Evolutionary conservation across 2,329 filamentous ascomycete species (phyloP).

Genomic region (Lojkania enalia): DNA sequence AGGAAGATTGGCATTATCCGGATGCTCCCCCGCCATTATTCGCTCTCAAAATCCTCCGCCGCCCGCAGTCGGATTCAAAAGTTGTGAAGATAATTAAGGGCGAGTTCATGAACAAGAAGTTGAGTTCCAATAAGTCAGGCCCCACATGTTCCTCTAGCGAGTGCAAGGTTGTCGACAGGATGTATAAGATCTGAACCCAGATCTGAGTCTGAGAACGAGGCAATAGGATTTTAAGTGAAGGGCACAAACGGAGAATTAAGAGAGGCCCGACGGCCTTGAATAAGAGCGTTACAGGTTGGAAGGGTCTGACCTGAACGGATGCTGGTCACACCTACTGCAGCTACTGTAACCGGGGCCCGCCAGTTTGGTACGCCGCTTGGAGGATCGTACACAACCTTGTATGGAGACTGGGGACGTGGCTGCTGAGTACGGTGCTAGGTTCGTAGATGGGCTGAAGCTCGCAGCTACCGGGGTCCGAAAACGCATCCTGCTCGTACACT

Average conservation of each 20-base stretch:
- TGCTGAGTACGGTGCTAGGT: not conserved
- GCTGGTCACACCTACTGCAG: not conserved
- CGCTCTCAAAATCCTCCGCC: constrained; percentile 3
- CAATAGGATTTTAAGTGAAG: not conserved
- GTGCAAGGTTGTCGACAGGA: too few species aligned
- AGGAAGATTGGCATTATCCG: constrained; percentile 35
- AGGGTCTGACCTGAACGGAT: not conserved
- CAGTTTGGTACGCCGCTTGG: not conserved
- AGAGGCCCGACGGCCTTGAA: not conserved
- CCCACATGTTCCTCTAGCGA: not conserved
- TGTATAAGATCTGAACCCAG: not conserved
- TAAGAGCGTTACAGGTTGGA: too few species aligned
- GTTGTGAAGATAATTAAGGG: not conserved
- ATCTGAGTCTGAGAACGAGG: not conserved
- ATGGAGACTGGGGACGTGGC: not conserved
- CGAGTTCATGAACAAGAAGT: not conserved
- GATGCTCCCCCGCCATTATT: constrained; percentile 11
- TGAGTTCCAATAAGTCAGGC: not conserved
- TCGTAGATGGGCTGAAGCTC: not conserved
- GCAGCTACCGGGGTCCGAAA: constrained; percentile 5
- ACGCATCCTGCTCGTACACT: not conserved
- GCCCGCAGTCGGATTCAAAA: constrained; percentile 8
- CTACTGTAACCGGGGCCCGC: not conserved
- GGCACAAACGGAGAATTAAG: constrained; percentile 3
- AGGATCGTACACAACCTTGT: constrained; percentile 1